Base-by-base conservation (phyloP, 164 flowering plant genomes). In the Macadamia integrifolia region DNA sequence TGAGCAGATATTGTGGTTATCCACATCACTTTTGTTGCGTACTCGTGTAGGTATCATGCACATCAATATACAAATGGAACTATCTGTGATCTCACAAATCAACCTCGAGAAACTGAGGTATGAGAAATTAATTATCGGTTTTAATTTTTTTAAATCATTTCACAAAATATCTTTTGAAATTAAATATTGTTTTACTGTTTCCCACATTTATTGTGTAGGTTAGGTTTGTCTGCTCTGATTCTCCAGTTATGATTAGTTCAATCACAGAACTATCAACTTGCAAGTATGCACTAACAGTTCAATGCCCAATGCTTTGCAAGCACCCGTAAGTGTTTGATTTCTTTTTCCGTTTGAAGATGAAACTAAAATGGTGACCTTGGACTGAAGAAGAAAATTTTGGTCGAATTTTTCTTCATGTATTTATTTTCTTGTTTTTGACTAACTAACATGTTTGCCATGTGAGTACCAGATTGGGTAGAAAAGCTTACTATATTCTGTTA, bases 91-190 rank as follows among this genome's bases (percentile, higher is more conserved):
- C 91, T 94, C 61, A 92, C 98, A 49, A 81, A 85, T 67, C 77
- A 85, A 79, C 95, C 91, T 53, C 85, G 99, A 66, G 92, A 89
- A 74, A 90, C 93, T 57, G 98, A 94, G 97, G 98, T 92, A 74
- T 57, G 65, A 58, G 23, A 9, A 23, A 23, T 23, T 23, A 23
- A 23, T 23, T 23, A 23, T 23, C 0, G 23, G 23, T 32, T 69
- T 65, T 17, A 18, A 23, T 11, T 46, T 32, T 43, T 48, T 30
- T 28, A 31, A 18, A 29, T 70, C 15, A 3, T n/a, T 56, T n/a
- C 59, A 53, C 65, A 32, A 40, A n/a, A 30, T 61, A 23, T n/a
- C 3, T 55, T 23, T 23, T 62, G 61, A 8, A 30, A 40, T 23
- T 56, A 3, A 12, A 14, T 50, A 2, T 68, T 60, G 1, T 66